A percentile compares a stretch with the other conserved stretches of the same genome.
Evolutionary conservation across 2,329 filamentous ascomycete genomes (phyloP).

Genomic region (Hortaea werneckii): DNA sequence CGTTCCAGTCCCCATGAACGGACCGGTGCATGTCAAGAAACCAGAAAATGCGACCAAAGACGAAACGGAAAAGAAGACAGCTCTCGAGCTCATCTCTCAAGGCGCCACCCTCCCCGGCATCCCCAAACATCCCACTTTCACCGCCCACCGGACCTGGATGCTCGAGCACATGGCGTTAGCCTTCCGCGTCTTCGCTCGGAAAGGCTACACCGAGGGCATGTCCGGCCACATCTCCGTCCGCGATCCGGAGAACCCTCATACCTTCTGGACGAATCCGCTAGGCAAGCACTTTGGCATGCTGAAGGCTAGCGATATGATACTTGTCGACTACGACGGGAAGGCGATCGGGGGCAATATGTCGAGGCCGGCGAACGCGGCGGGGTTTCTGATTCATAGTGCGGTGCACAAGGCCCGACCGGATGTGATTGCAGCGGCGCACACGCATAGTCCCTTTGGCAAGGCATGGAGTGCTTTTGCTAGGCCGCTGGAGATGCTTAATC

Average conservation of each 20-base stretch:
- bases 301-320: conserved; percentile 56
- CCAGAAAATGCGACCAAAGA: background rate
- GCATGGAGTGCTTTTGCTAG: conserved; percentile 57
- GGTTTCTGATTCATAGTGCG: conserved; percentile 60
- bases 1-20: background rate
- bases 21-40: conserved; percentile 10
- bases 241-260: conserved; percentile 51
- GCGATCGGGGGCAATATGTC: conserved; percentile 53
- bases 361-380: conserved; percentile 55
- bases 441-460: conserved; percentile 55
- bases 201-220: conserved; percentile 59
- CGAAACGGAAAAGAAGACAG: conserved; percentile 19
- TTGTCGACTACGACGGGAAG: conserved; percentile 53
- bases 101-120: conserved; percentile 42
- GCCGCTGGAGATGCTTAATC: conserved; percentile 60
- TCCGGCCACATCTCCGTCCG: conserved; percentile 57
- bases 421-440: conserved; percentile 60
- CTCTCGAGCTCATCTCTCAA: conserved; percentile 34
- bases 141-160: conserved; percentile 52
- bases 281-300: conserved; percentile 56
- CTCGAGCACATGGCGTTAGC: conserved; percentile 54
- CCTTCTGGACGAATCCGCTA: conserved; percentile 61
- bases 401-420: conserved; percentile 58
- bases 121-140: conserved; percentile 44
- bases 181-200: conserved; percentile 57